Evolutionary conservation across 768 basidiomycete genomes (phyloP).

Genomic region (Strobilomyces confusus): DNA sequence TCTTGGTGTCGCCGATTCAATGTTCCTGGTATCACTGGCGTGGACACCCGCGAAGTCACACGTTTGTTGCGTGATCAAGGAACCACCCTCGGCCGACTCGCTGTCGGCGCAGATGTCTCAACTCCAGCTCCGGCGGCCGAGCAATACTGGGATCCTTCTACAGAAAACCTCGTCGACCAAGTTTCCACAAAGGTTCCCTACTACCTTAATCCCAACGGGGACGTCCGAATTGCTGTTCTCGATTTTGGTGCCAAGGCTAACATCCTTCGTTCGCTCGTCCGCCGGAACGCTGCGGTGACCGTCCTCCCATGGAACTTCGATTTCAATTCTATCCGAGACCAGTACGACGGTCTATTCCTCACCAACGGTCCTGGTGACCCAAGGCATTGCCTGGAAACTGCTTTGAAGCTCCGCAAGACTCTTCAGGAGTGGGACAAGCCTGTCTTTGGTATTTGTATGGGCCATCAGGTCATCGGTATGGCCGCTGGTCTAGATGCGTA

Average conservation of each 20-base stretch:
- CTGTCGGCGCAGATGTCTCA: slow-evolving; percentile 69
- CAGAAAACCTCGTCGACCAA: slow-evolving; percentile 92
- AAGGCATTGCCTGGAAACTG: slow-evolving; percentile 81
- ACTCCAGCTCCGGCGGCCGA: slow-evolving; percentile 52
- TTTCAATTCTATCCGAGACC: slow-evolving; percentile 87
- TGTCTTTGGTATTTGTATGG: slow-evolving; percentile 99
- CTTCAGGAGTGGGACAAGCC: slow-evolving; percentile 89
- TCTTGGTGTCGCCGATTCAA: slow-evolving; percentile 90
- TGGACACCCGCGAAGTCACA: slow-evolving; percentile 97
- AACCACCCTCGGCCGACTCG: slow-evolving; percentile 90
- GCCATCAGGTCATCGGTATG: slow-evolving; percentile 96
- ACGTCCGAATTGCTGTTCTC: slow-evolving; percentile 90
- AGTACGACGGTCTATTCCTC: slow-evolving; percentile 93
- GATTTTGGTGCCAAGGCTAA: slow-evolving; percentile 99
- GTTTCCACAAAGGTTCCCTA: slow-evolving; percentile 85
- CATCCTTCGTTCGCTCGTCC: slow-evolving; percentile 88
- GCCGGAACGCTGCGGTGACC: slow-evolving; percentile 87
- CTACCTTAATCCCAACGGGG: slow-evolving; percentile 79
- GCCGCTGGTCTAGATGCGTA: slow-evolving; percentile 96
- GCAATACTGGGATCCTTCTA: slow-evolving; percentile 93
- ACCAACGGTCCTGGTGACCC: slow-evolving; percentile 98
- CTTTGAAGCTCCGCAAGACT: slow-evolving; percentile 73
- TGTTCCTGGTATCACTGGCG: slow-evolving; percentile 92
- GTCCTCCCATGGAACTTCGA: slow-evolving; percentile 98
- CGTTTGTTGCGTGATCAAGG: slow-evolving; percentile 92